phyloP scores from a whole-genome alignment of 129 eudicot genomes.

The Saposhnikovia divaricata region DNA sequence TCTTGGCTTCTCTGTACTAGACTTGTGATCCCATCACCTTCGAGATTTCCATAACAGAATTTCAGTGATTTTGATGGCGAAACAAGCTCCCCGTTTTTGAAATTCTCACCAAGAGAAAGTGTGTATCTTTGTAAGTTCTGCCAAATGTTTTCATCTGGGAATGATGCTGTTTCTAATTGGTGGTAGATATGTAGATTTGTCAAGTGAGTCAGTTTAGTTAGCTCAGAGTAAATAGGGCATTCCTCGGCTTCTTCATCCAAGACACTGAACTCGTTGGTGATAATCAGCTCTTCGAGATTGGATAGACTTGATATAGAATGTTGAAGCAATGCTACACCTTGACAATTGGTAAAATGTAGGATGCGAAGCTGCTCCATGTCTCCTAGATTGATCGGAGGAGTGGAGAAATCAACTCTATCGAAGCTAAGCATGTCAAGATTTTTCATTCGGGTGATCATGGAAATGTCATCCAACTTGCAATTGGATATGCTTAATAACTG shows the following conservation, averaged over 20 bases:
- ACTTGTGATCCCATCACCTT: background rate
- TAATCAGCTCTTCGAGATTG: background rate
- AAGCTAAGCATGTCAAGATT: background rate
- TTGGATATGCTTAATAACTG: background rate
- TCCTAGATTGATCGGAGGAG: background rate
- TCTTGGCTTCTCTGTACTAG: background rate
- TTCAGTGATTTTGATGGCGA: background rate
- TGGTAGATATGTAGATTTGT: background rate
- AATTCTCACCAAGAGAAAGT: background rate
- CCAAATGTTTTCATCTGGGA: background rate
- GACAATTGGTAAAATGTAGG: background rate
- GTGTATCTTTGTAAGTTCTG: background rate
- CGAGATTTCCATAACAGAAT: background rate
- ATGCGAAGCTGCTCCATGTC: background rate
- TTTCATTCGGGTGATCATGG: slow-evolving; percentile 1
- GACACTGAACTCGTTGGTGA: background rate
- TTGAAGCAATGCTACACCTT: background rate
- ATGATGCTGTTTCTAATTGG: background rate
- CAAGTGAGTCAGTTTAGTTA: background rate
- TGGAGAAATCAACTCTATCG: background rate
- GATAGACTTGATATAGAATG: background rate
- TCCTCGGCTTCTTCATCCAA: background rate
- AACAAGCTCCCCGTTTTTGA: background rate
- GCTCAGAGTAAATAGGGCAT: background rate
- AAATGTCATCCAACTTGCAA: background rate